Conservation (phyloP, 345 rosid species). For the Diplotaxis tenuifolia region DNA sequence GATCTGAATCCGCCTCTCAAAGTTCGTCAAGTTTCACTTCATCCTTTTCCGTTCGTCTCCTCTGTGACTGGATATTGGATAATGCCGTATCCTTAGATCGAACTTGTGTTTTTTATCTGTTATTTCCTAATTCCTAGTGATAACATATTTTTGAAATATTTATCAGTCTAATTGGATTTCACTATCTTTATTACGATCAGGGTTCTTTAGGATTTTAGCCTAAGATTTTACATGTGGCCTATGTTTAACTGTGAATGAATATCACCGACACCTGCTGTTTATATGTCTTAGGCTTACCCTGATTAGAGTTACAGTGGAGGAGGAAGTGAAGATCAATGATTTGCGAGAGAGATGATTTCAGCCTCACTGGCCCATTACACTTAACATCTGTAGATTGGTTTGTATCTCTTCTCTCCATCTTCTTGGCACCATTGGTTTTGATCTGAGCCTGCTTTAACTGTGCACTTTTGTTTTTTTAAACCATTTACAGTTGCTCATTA, state of each 20-base stretch:
- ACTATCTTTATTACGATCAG: neutral
- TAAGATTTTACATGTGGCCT: neutral
- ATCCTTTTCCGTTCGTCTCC: neutral
- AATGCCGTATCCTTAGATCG: neutral
- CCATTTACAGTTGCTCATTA: too few relatives aligned
- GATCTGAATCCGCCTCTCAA: constrained; percentile 23
- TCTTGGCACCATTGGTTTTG: neutral
- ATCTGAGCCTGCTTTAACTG: neutral
- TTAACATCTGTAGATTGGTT: constrained; percentile 68
- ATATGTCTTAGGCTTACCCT: neutral
- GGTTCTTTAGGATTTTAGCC: neutral
- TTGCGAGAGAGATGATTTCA: constrained; percentile 66
- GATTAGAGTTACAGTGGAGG: neutral
- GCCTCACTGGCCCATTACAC: constrained; percentile 67
- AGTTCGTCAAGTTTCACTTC: constrained; percentile 3
- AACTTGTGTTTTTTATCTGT: neutral
- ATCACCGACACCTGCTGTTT: neutral
- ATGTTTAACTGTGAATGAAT: neutral
- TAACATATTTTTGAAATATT: neutral
- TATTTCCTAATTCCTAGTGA: neutral
- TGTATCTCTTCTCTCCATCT: neutral
- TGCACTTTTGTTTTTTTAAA: neutral
- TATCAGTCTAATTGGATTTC: neutral
- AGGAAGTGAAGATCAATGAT: constrained; percentile 41
- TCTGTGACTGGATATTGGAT: neutral